Evolutionary conservation across 352 stramenopile genomes (phyloP).

Genomic region (Thraustochytrium striatum): DNA sequence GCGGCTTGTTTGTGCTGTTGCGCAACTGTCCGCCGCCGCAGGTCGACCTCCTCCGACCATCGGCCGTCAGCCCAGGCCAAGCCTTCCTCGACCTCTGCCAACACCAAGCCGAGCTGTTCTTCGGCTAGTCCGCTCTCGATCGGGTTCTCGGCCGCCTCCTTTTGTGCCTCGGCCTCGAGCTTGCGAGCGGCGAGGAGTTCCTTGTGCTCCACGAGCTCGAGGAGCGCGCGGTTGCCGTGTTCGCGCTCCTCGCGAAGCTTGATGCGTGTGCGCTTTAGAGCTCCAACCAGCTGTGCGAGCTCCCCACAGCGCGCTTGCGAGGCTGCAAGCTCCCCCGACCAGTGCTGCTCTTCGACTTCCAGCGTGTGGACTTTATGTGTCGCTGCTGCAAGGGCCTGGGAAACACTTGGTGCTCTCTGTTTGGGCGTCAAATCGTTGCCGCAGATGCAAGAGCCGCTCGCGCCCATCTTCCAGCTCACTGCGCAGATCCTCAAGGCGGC

Average conservation of each 20-base stretch:
- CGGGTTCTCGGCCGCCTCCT: slow-evolving; percentile 13
- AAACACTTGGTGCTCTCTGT: too few species aligned
- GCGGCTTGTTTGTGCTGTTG: neutral
- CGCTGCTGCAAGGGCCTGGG: too few species aligned
- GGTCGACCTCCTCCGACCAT: neutral
- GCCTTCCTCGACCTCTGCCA: neutral
- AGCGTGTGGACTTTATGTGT: too few species aligned
- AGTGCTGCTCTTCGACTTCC: too few species aligned
- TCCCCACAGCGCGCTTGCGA: neutral
- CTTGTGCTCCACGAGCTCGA: slow-evolving; percentile 15
- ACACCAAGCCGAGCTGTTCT: neutral
- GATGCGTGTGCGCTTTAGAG: neutral
- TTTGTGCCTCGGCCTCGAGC: neutral
- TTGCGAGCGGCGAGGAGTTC: slow-evolving; percentile 21
- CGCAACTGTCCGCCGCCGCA: neutral
- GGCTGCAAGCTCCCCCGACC: neutral
- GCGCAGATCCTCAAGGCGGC: too few species aligned
- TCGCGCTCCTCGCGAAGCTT: slow-evolving; percentile 9
- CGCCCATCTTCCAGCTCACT: too few species aligned
- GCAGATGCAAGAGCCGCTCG: too few species aligned
- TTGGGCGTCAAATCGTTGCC: too few species aligned
- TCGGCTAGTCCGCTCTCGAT: slow-evolving; percentile 6
- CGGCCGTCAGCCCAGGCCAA: neutral
- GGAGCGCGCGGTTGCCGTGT: neutral
- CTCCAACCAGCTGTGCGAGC: neutral